phyloP scores from a whole-genome alignment of 1,284 basidiomycete species.

The Apiotrichum porosum region DNA sequence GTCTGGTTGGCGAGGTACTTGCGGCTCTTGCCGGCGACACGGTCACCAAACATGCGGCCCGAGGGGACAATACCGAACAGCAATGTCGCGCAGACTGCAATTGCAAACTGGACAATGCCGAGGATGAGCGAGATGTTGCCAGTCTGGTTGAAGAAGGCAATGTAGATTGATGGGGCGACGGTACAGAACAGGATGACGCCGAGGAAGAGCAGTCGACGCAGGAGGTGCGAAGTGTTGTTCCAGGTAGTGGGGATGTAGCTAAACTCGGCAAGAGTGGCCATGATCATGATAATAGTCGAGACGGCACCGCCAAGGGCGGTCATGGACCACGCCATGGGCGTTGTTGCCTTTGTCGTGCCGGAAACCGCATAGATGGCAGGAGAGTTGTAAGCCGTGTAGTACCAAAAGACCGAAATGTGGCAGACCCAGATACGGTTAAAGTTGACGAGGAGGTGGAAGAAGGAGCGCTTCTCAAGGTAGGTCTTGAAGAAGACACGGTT shows the following conservation, averaged over 20 bases:
- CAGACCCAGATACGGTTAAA: conserved; percentile 98
- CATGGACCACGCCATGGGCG: conserved; percentile 71
- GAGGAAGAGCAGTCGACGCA: conserved; percentile 78
- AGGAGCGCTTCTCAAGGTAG: conserved; percentile 90
- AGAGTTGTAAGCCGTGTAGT: conserved; percentile 90
- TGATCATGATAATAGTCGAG: conserved; percentile 85
- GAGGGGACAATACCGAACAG: conserved; percentile 83
- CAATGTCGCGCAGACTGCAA: conserved; percentile 73
- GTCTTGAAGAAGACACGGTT: conserved; percentile 93
- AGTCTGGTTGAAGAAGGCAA: conserved; percentile 69
- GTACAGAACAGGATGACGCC: conserved; percentile 77
- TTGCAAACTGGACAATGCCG: conserved; percentile 86
- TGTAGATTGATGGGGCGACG: conserved; percentile 83
- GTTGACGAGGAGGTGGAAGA: conserved; percentile 90
- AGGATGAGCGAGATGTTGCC: conserved; percentile 68
- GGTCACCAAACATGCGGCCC: conserved; percentile 83
- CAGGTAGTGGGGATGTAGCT: conserved; percentile 93
- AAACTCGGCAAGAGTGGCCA: conserved; percentile 86
- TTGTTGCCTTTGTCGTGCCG: conserved; percentile 47
- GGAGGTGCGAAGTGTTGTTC: conserved; percentile 93
- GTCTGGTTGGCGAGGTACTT: conserved; percentile 95
- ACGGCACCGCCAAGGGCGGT: conserved; percentile 86
- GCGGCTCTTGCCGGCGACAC: conserved; percentile 83
- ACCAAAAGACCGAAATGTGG: conserved; percentile 87
- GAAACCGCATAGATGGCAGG: conserved; percentile 71